Evolutionary conservation across 371 early-diverging fungal species (phyloP).

Genomic region (Actinomortierella ambigua): DNA sequence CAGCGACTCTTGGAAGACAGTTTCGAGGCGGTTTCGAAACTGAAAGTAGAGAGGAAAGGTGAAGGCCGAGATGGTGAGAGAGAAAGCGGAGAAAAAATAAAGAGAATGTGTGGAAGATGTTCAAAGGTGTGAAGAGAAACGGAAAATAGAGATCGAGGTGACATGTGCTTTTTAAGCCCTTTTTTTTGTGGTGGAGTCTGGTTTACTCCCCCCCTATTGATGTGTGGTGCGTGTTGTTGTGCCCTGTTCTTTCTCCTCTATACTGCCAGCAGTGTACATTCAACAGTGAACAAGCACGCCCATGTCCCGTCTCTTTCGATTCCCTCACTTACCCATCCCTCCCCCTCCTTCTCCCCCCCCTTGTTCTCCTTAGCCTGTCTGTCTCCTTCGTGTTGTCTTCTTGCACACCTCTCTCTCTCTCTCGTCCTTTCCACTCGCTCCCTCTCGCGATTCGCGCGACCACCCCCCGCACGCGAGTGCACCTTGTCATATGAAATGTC

Average conservation of each 20-base stretch:
- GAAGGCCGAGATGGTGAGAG: constrained; percentile 38
- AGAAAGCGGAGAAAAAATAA: neutral
- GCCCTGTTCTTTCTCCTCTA: neutral
- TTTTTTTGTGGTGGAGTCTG: neutral
- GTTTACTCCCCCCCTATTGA: too few species aligned
- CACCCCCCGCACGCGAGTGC: too few species aligned
- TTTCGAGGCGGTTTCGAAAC: constrained; percentile 38
- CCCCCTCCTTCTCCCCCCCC: constrained; percentile 1
- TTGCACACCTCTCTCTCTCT: too few species aligned
- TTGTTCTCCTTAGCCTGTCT: neutral
- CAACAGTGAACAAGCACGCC: neutral
- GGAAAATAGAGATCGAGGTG: neutral
- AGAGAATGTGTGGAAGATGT: neutral
- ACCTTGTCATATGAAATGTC: neutral
- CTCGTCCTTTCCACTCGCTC: neutral
- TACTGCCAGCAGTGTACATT: neutral
- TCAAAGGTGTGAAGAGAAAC: neutral
- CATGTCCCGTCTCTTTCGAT: too few species aligned
- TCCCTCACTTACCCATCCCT: neutral
- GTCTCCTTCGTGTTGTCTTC: neutral
- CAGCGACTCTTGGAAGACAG: constrained; percentile 13
- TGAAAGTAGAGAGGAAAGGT: constrained; percentile 26
- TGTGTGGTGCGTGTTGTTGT: too few species aligned
- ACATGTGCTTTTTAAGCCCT: neutral
- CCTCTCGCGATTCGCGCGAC: too few species aligned